phyloP scores from a whole-genome alignment of 305 asterid genomes.

The Solanum hybrid region DNA sequence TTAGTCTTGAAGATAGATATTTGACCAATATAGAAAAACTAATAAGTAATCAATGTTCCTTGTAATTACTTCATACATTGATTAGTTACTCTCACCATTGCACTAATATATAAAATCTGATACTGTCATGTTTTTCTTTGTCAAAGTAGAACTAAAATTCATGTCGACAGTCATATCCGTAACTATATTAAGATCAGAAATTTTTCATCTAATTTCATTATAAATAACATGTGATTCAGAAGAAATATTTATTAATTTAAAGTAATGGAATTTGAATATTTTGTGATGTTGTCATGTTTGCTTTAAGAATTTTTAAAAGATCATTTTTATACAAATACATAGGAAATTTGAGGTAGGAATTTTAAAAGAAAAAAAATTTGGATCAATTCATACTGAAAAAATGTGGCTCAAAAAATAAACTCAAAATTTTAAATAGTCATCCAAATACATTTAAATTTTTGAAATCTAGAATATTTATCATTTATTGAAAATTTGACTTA shows the following conservation, averaged over 20 bases:
- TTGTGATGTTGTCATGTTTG: neutral
- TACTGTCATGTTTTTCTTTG: neutral
- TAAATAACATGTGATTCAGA: neutral
- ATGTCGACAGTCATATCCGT: neutral
- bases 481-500: neutral
- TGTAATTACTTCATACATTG: neutral
- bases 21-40: neutral
- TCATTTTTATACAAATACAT: no score
- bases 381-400: neutral
- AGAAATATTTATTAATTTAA: no score
- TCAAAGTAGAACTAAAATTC: neutral
- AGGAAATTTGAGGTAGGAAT: neutral
- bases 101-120: neutral
- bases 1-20: neutral
- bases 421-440: neutral
- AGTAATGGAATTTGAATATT: no score
- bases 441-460: neutral
- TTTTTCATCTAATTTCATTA: neutral
- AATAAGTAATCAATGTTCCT: neutral
- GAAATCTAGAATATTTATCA: neutral
- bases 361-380: neutral
- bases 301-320: neutral
- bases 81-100: neutral
- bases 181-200: no score
- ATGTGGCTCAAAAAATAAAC: neutral